phyloP scores from a whole-genome alignment of 2,329 filamentous ascomycete genomes.

The Monosporascus sp. region DNA sequence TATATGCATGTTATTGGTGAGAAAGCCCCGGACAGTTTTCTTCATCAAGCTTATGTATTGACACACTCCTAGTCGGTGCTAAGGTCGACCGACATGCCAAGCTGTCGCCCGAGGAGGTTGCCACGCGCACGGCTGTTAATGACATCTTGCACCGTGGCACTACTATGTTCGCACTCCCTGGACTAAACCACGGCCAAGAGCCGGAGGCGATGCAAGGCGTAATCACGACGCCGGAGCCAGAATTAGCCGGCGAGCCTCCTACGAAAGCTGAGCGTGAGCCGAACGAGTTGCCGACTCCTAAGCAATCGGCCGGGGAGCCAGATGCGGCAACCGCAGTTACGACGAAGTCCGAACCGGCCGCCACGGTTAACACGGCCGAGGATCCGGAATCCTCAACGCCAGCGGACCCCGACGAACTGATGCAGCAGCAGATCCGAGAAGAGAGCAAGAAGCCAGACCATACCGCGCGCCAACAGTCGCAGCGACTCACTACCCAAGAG shows the following conservation, averaged over 20 bases:
- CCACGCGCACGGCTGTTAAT: slow-evolving; percentile 8
- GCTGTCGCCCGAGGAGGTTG: slow-evolving; percentile 8
- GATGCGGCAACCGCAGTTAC: too few species aligned
- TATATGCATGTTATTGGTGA: slow-evolving; percentile 19
- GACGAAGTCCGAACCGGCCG: too few species aligned
- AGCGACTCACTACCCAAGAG: too few species aligned
- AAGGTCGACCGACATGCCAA: slow-evolving; percentile 5
- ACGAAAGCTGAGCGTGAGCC: background rate
- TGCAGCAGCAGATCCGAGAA: too few species aligned
- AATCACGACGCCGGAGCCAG: background rate
- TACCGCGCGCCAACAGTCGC: too few species aligned
- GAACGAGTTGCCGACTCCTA: background rate
- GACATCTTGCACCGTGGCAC: background rate
- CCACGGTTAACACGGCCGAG: too few species aligned
- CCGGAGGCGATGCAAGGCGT: background rate
- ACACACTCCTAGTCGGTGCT: slow-evolving; percentile 13
- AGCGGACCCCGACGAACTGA: too few species aligned
- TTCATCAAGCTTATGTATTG: slow-evolving; percentile 2
- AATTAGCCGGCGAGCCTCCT: background rate
- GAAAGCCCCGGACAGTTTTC: background rate
- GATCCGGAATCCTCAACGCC: too few species aligned
- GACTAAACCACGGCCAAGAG: background rate
- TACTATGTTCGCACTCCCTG: background rate
- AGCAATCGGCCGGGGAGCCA: too few species aligned
- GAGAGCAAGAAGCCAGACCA: too few species aligned